Evolutionary conservation across 1,284 basidiomycete species (phyloP).

Genomic region (Irpex lacteus): DNA sequence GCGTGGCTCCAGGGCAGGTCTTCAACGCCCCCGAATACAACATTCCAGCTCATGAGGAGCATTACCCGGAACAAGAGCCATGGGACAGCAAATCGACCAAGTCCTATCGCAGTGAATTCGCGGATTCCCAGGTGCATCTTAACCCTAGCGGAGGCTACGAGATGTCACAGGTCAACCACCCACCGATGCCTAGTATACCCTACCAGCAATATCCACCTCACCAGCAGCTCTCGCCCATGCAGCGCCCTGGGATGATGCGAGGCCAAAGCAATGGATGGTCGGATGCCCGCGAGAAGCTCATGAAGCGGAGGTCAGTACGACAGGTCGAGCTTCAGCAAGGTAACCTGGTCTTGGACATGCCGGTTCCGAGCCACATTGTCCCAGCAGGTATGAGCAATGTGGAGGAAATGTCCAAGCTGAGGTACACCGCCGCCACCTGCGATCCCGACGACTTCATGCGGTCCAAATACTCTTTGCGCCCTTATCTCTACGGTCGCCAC

Average conservation of each 20-base stretch:
- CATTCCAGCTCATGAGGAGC: conserved; percentile 12
- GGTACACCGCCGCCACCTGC: conserved; percentile 92
- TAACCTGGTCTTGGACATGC: conserved; percentile 81
- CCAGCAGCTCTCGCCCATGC: conserved; percentile 59
- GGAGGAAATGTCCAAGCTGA: conserved; percentile 83
- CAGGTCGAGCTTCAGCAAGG: conserved; percentile 82
- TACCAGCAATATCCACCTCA: conserved; percentile 37
- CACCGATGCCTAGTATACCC: conserved; percentile 53
- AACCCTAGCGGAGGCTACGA: conserved; percentile 48
- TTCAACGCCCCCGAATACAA: conserved; percentile 12
- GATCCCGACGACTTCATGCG: conserved; percentile 88
- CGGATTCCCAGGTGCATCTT: conserved; percentile 70
- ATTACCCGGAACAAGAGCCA: conserved; percentile 20
- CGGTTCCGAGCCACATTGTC: conserved; percentile 75
- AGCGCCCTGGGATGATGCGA: conserved; percentile 44
- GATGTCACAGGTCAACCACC: conserved; percentile 49
- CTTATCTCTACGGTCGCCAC: conserved; percentile 79
- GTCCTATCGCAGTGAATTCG: conserved; percentile 62
- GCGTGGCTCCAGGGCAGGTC: conserved; percentile 9
- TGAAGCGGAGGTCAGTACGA: conserved; percentile 75
- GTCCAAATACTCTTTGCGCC: conserved; percentile 78
- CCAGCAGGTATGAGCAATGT: conserved; percentile 58
- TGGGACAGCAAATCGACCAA: conserved; percentile 35
- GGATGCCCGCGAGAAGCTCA: conserved; percentile 68
- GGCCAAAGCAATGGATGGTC: conserved; percentile 63